These are phyloP conservation scores for Sugiyamaella boreocaroliniensis DNA, from an alignment of 805 yeast genomes.

Conservation along the genomic window DNA sequence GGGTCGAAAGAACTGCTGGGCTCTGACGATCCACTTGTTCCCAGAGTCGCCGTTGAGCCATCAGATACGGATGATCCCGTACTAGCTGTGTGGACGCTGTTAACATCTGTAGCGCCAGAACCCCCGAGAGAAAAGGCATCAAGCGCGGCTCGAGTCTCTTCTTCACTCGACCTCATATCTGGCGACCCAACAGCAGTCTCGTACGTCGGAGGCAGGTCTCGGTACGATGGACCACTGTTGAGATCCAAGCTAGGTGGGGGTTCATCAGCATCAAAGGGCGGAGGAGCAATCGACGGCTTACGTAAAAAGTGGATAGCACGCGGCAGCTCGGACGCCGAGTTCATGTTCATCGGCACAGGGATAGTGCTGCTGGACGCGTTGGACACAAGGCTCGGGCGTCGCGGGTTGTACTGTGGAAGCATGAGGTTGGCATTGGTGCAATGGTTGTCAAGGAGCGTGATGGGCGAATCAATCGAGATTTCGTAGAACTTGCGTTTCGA, in stretches of 20 bases:
- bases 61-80: neutral
- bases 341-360: conserved; percentile 7
- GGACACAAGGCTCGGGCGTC: conserved; percentile 15
- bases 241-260: conserved; percentile 14
- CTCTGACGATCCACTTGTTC: neutral
- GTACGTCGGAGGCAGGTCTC: conserved; percentile 14
- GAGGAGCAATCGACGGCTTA: conserved; percentile 54
- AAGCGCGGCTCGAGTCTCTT: neutral
- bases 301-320: conserved; percentile 51
- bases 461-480: conserved; percentile 90
- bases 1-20: neutral
- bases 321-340: neutral
- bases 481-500: conserved; percentile 83
- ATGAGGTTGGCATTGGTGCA: conserved; percentile 40
- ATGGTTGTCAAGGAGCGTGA: conserved; percentile 66
- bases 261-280: conserved; percentile 41
- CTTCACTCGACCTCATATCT: neutral
- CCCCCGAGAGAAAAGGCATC: conserved; percentile 1
- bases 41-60: neutral
- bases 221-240: neutral
- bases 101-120: neutral
- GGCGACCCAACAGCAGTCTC: conserved; percentile 10
- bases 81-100: neutral
- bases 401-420: conserved; percentile 32
- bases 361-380: conserved; percentile 9